phyloP scores from a whole-genome alignment of 441 rosid genomes.

The Jatropha podagrica region DNA sequence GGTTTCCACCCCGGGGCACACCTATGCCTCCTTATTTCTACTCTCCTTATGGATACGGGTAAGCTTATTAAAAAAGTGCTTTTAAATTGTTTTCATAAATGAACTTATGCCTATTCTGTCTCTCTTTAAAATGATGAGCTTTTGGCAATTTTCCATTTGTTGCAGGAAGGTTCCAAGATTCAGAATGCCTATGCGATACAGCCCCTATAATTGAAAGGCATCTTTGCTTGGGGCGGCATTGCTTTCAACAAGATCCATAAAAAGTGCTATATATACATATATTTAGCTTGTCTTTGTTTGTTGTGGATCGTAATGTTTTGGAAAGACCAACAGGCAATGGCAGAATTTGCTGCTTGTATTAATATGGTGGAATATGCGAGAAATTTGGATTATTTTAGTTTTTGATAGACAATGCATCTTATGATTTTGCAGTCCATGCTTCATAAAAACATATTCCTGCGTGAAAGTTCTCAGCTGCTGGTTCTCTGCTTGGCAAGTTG shows the following conservation, averaged over 20 bases:
- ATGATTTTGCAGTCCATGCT: background rate
- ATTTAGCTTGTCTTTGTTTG: background rate
- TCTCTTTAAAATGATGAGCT: background rate
- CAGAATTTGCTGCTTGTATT: background rate
- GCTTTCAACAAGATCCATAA: slow-evolving; percentile 1
- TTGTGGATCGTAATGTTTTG: slow-evolving; percentile 4
- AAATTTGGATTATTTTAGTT: background rate
- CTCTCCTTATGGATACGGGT: slow-evolving; percentile 68
- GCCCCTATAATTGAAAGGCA: slow-evolving; percentile 46
- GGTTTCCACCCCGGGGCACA: slow-evolving; percentile 37
- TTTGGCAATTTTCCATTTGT: background rate
- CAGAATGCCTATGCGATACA: slow-evolving; percentile 60
- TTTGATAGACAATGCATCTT: background rate
- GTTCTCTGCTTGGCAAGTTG: background rate
- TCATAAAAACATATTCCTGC: background rate
- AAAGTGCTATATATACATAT: background rate
- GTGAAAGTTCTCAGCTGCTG: background rate
- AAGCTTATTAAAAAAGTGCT: slow-evolving; percentile 15
- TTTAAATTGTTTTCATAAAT: background rate
- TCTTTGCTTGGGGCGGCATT: background rate
- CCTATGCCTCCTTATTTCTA: slow-evolving; percentile 44
- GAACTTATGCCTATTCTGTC: background rate
- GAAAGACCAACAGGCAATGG: background rate
- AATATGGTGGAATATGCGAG: slow-evolving; percentile 3
- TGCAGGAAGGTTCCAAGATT: slow-evolving; percentile 63